These are phyloP conservation scores for Brassica incana DNA, from an alignment of 345 rosid species.

Conservation along the genomic window DNA sequence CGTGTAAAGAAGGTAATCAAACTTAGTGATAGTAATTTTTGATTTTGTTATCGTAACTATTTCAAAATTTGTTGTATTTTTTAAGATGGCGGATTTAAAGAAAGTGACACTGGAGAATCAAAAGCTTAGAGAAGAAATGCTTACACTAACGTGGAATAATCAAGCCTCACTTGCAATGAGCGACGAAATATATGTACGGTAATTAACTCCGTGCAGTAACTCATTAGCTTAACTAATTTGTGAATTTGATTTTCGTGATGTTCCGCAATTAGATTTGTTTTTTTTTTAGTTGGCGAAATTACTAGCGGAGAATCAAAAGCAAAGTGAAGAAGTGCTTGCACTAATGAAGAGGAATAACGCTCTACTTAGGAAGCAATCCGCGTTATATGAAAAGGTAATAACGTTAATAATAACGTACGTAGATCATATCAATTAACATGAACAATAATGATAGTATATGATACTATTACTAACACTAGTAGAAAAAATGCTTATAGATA, in stretches of 20 bases:
- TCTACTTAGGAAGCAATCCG: constrained; percentile 7
- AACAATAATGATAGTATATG: neutral
- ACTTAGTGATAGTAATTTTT: neutral
- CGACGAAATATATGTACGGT: constrained; percentile 17
- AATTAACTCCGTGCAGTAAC: neutral
- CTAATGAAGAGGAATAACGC: constrained; percentile 13
- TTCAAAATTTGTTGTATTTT: neutral
- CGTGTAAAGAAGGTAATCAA: neutral
- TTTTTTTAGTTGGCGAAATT: constrained; percentile 3
- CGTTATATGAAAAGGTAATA: constrained; percentile 22
- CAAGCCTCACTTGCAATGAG: constrained; percentile 7
- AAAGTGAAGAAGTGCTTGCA: constrained; percentile 16
- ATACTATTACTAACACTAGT: neutral
- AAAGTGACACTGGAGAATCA: constrained; percentile 18
- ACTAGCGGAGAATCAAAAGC: constrained; percentile 30
- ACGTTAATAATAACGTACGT: neutral
- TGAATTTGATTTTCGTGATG: neutral
- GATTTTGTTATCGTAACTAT: neutral
- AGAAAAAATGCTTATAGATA: no score
- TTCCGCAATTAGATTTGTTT: neutral
- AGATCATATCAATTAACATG: neutral
- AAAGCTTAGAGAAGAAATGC: constrained; percentile 11
- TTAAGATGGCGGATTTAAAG: constrained; percentile 8
- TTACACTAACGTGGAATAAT: constrained; percentile 7
- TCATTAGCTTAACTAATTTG: neutral